phyloP scores from a whole-genome alignment of 1,139 yeast genomes.

The Yamadazyma taylorii region DNA sequence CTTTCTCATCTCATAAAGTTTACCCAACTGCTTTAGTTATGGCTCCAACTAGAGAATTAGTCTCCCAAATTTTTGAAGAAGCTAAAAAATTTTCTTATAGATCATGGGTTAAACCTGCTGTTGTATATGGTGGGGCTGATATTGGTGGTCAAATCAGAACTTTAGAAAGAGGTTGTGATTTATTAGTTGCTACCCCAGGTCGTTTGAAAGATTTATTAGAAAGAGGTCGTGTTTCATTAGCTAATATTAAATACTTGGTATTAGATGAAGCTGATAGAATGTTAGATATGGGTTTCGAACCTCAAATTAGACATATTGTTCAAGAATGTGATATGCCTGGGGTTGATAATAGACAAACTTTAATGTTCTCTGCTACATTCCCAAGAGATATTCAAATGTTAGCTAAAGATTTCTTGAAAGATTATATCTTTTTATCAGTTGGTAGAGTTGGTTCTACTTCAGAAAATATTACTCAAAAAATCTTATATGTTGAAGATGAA shows the following conservation, averaged over 20 bases:
- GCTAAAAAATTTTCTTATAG: conserved; percentile 94
- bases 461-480: conserved; percentile 93
- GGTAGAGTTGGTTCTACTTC: conserved; percentile 99
- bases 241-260: conserved; percentile 89
- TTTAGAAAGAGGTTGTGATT: conserved; percentile 91
- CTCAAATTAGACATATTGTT: conserved; percentile 97
- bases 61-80: conserved; percentile 93
- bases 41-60: conserved; percentile 99
- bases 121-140: conserved; percentile 98
- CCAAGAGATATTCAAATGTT: conserved; percentile 95
- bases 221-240: conserved; percentile 88
- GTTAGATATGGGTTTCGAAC: conserved; percentile 99
- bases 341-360: conserved; percentile 87
- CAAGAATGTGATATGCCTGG: conserved; percentile 98
- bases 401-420: conserved; percentile 95
- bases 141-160: conserved; percentile 84
- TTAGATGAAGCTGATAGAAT: conserved; percentile 99
- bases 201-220: conserved; percentile 94
- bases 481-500: conserved; percentile 89
- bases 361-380: conserved; percentile 99
- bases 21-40: conserved; percentile 92
- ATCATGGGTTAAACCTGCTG: conserved; percentile 98
- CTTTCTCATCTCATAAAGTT: conserved; percentile 71
- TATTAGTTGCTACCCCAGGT: conserved; percentile 98
- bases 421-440: conserved; percentile 92